Conservation (phyloP, 176 grass and related monocot genomes). For the Bothriochloa decipiens region DNA sequence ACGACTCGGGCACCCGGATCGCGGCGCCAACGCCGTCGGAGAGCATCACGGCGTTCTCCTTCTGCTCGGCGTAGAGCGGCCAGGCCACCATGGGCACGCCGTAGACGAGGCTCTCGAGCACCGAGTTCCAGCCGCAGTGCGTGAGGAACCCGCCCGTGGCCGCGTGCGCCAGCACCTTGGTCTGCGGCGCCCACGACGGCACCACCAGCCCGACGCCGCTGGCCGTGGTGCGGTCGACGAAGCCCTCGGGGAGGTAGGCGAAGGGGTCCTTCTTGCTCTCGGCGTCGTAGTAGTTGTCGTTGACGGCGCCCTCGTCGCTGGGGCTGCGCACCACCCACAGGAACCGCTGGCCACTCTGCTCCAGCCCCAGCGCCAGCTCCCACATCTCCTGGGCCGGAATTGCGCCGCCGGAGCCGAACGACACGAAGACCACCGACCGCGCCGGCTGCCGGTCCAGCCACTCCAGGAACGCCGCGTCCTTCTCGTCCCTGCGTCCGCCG, state of each 20-base stretch:
- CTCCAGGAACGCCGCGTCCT: constrained; percentile 36
- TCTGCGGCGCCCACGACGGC: constrained; percentile 52
- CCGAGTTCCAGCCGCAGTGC: constrained; percentile 76
- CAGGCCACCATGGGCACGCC: constrained; percentile 71
- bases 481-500: too few relatives aligned
- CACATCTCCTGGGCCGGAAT: constrained; percentile 39
- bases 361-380: constrained; percentile 62
- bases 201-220: constrained; percentile 36
- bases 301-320: constrained; percentile 37
- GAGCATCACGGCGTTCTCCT: constrained; percentile 58
- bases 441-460: constrained; percentile 67
- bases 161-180: constrained; percentile 39
- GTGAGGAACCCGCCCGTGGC: constrained; percentile 65
- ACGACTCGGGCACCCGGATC: not conserved
- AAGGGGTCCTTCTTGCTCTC: constrained; percentile 53
- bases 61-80: constrained; percentile 65
- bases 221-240: constrained; percentile 29
- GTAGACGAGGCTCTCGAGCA: constrained; percentile 48
- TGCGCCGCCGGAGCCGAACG: constrained; percentile 56
- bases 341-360: constrained; percentile 56
- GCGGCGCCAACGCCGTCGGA: constrained; percentile 23
- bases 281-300: constrained; percentile 51
- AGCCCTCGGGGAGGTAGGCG: constrained; percentile 37
- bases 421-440: constrained; percentile 57
- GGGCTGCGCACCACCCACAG: constrained; percentile 74